Evolutionary conservation across 345 rosid species (phyloP), one percentile per base, ranked within the genome.

Genomic region (Linum trigynum): DNA sequence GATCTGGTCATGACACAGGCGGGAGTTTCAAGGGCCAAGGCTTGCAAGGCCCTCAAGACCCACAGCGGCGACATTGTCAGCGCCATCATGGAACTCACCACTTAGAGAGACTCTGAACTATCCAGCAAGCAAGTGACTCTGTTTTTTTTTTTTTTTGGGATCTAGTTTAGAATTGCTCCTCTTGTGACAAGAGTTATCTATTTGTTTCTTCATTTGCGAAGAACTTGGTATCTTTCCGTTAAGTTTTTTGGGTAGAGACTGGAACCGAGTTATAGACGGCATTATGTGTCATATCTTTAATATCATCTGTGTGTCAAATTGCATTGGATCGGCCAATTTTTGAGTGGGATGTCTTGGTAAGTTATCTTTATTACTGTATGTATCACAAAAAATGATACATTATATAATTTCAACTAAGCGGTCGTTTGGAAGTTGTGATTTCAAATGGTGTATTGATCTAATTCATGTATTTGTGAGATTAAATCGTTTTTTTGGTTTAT

Each of bases 41-140:
- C 97, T 15, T 92, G 88, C 40, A 88, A 80, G 73, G 91, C 96
- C 53, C 91, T 91, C 73, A 86, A 83, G 82, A 57, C 84, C 37
- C 77, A 75, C 62, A 73, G 72, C 50, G 97, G 96, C n/a, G 96
- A 91, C 72, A 91, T 91, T 70, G 97, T 91, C 62, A 81, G 92
- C 67, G 96, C 97, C 5, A 91, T 91, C 63, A 90, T 87, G 95
- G 97, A 87, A 77, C 95, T 90, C 56, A 87, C 95, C 48, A 83
- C 85, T 55, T 89, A 81, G 65, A 48, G 37, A 8, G 65, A 66
- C 38, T 63, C n/a, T 65, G 53, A 48, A 7, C 53, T 7, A 12
- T 7, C 53, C 14, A 48, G 9, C 53, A 48, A 4, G 9, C 2
- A 15, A 48, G 2, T 8, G 53, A 48, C 7, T 15, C 11, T 48